Evolutionary conservation across 306 rosid species (phyloP).

Genomic region (Sicyos baderoa): DNA sequence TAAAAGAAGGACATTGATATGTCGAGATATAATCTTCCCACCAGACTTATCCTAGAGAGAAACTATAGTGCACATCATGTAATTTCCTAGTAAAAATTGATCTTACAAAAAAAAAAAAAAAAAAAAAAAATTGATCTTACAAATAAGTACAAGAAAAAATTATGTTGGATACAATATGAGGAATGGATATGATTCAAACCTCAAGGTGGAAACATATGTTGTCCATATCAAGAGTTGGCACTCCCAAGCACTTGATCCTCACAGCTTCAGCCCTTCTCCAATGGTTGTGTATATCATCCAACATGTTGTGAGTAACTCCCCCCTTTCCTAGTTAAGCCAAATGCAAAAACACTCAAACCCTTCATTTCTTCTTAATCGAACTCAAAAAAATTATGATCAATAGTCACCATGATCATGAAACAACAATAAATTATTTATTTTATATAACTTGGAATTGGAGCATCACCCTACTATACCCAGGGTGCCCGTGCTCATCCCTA

Average conservation of each 20-base stretch:
- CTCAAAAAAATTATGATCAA: too few species aligned
- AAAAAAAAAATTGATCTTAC: slow-evolving; percentile 1
- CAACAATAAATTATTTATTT: too few species aligned
- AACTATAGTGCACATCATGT: slow-evolving; percentile 29
- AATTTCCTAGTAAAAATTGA: slow-evolving; percentile 14
- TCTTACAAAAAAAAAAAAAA: neutral
- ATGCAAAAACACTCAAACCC: slow-evolving; percentile 22
- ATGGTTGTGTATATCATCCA: slow-evolving; percentile 84
- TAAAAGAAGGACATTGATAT: slow-evolving; percentile 59
- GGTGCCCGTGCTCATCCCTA: too few species aligned
- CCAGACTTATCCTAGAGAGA: slow-evolving; percentile 67
- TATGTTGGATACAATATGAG: neutral
- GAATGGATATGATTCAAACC: slow-evolving; percentile 33
- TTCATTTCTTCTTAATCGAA: neutral
- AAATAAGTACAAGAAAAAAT: neutral
- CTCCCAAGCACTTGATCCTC: slow-evolving; percentile 93
- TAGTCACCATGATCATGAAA: neutral
- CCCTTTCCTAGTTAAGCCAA: slow-evolving; percentile 46
- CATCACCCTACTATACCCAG: too few species aligned
- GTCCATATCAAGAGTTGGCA: slow-evolving; percentile 89
- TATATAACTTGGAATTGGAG: too few species aligned
- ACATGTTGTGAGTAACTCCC: slow-evolving; percentile 88
- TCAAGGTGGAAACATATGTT: slow-evolving; percentile 82
- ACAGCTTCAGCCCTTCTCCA: slow-evolving; percentile 94
- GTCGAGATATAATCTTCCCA: slow-evolving; percentile 56